A percentile compares a stretch with the other conserved stretches of the same genome.
These are phyloP conservation scores for Neonectria punicea DNA, from an alignment of 2,329 filamentous ascomycete species.

Conservation along the genomic window DNA sequence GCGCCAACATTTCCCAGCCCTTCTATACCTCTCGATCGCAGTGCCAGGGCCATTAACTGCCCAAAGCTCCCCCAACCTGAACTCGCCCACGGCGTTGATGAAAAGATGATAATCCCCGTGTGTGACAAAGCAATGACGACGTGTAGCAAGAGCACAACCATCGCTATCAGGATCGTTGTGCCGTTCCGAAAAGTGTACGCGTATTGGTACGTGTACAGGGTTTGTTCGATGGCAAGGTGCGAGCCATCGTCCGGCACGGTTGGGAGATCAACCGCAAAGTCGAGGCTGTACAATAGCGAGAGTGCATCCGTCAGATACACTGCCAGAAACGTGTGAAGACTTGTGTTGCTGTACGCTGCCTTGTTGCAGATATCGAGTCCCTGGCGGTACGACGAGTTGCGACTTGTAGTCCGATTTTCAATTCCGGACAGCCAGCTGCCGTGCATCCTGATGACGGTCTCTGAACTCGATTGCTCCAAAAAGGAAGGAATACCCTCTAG, in stretches of 20 bases:
- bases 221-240: not conserved
- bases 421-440: not conserved
- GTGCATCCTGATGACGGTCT: conserved; percentile 6
- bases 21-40: not conserved
- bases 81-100: not conserved
- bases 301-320: conserved; percentile 2
- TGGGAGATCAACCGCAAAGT: not conserved
- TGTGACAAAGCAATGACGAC: not conserved
- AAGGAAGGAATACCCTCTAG: not conserved
- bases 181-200: conserved; percentile 1
- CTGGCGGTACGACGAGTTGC: not conserved
- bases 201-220: not conserved
- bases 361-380: not conserved
- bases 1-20: conserved; percentile 2
- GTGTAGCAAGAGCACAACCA: conserved; percentile 10
- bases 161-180: not conserved
- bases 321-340: conserved; percentile 1
- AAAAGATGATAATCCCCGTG: not conserved
- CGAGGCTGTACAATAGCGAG: not conserved
- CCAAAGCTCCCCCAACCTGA: conserved; percentile 13
- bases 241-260: not conserved
- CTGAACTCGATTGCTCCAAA: not conserved
- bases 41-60: conserved; percentile 9
- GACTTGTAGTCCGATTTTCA: not conserved
- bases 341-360: too few species aligned